phyloP scores from a whole-genome alignment of 2,329 filamentous ascomycete genomes.

The Pezicula radicicola region DNA sequence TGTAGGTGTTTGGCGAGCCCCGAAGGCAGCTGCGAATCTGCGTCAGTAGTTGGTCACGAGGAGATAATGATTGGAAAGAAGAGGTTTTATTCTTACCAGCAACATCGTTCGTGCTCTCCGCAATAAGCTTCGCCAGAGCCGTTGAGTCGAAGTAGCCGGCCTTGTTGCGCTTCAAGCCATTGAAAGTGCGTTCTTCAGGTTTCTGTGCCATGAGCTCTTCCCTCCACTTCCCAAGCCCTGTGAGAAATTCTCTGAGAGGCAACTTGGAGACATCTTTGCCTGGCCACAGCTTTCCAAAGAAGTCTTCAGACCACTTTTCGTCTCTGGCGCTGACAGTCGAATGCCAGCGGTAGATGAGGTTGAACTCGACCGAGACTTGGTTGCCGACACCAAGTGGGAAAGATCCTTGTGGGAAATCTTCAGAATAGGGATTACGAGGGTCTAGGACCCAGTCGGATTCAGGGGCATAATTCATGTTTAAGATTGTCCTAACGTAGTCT shows the following conservation, averaged over 20 bases:
- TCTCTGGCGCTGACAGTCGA: constrained; percentile 71
- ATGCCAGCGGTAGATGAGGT: constrained; percentile 84
- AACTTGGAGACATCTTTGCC: constrained; percentile 55
- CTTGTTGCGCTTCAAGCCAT: constrained; percentile 55
- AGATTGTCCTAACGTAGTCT: constrained; percentile 71
- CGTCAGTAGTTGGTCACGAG: not conserved
- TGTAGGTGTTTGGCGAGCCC: not conserved
- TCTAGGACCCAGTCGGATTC: constrained; percentile 72
- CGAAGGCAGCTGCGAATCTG: not conserved
- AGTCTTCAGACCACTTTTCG: constrained; percentile 73
- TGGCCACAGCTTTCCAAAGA: constrained; percentile 56
- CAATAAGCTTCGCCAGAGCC: constrained; percentile 67
- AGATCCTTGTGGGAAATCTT: constrained; percentile 27
- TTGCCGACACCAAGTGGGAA: constrained; percentile 73
- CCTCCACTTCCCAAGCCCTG: constrained; percentile 50
- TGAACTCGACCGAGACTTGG: constrained; percentile 82
- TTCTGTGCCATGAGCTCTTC: constrained; percentile 46
- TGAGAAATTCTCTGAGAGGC: constrained; percentile 40
- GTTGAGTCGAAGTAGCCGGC: constrained; percentile 70
- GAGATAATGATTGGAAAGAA: not conserved
- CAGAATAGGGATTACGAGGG: constrained; percentile 65
- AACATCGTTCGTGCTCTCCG: constrained; percentile 67
- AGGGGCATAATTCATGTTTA: constrained; percentile 15
- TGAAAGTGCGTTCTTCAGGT: constrained; percentile 65
- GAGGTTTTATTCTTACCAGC: constrained; percentile 36